Percentiles rank a stretch among this genome's conserved stretches.
These are phyloP conservation scores for Lactarius vividus DNA, from an alignment of 768 basidiomycete genomes.

Conservation along the genomic window DNA sequence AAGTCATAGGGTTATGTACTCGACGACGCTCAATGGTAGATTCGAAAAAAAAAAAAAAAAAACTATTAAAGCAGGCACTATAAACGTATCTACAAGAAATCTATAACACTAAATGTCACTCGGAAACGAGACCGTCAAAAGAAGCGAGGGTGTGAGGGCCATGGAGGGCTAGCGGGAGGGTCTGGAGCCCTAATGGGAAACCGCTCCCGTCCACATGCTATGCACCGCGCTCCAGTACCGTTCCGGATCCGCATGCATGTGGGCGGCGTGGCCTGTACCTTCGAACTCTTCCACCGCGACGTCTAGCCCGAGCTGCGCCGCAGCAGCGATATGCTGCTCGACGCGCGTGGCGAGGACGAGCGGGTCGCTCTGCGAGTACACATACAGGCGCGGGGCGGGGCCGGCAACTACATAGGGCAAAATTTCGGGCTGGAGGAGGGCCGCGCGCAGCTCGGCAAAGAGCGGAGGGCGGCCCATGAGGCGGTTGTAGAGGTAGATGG, in stretches of 20 bases:
- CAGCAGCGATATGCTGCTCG: constrained; percentile 23
- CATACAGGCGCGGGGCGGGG: constrained; percentile 23
- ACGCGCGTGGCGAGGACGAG: constrained; percentile 23
- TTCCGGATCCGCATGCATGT: constrained; percentile 25
- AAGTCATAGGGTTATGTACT: neutral
- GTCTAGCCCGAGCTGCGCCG: constrained; percentile 20
- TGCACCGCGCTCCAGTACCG: constrained; percentile 28
- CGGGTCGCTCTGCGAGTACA: constrained; percentile 26
- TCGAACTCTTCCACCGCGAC: constrained; percentile 27
- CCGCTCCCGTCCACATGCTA: constrained; percentile 23
- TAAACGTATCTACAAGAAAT: neutral
- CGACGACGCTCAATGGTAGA: neutral
- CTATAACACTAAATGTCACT: neutral
- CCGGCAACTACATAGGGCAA: constrained; percentile 14
- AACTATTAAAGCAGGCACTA: neutral
- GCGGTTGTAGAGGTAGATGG: constrained; percentile 25
- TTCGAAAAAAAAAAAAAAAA: too few relatives aligned
- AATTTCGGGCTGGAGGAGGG: constrained; percentile 25
- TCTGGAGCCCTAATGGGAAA: neutral
- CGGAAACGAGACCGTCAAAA: neutral
- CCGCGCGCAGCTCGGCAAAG: constrained; percentile 21
- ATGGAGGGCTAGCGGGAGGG: neutral
- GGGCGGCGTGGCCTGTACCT: constrained; percentile 24
- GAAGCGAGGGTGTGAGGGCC: neutral
- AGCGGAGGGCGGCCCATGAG: constrained; percentile 14